Evolutionary conservation across 345 rosid genomes (phyloP).

Genomic region (Eucalyptus lansdowneana): DNA sequence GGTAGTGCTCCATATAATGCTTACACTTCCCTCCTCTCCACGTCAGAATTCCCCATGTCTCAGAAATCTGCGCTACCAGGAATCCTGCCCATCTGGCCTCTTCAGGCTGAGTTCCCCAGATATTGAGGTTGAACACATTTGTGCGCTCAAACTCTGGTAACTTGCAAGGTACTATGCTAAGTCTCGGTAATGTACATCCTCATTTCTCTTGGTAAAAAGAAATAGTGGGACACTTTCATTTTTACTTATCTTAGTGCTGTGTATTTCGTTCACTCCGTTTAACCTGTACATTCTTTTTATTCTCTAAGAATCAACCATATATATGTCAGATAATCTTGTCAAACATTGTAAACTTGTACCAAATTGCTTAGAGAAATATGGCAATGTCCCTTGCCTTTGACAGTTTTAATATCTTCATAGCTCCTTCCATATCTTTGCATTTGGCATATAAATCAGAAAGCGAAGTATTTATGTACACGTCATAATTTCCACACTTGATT

Average conservation of each 20-base stretch:
- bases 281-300: background rate
- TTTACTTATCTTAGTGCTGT: background rate
- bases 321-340: background rate
- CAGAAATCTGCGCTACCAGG: background rate
- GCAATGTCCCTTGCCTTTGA: background rate
- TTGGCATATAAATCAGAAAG: conserved; percentile 55
- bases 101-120: background rate
- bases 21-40: background rate
- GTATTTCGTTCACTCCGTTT: background rate
- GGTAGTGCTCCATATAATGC: background rate
- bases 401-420: conserved; percentile 26
- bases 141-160: background rate
- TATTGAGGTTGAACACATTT: background rate
- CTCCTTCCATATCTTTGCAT: conserved; percentile 47
- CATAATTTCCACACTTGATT: conserved; percentile 31
- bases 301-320: background rate
- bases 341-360: background rate
- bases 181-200: background rate
- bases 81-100: background rate
- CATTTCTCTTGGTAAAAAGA: background rate
- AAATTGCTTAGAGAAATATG: background rate
- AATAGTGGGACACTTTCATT: background rate
- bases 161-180: background rate
- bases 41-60: background rate
- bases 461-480: conserved; percentile 47